Percentiles rank a stretch among this genome's conserved stretches.
Conservation (phyloP, 2,329 filamentous ascomycete genomes). For the Aureobasidium uvarum region DNA sequence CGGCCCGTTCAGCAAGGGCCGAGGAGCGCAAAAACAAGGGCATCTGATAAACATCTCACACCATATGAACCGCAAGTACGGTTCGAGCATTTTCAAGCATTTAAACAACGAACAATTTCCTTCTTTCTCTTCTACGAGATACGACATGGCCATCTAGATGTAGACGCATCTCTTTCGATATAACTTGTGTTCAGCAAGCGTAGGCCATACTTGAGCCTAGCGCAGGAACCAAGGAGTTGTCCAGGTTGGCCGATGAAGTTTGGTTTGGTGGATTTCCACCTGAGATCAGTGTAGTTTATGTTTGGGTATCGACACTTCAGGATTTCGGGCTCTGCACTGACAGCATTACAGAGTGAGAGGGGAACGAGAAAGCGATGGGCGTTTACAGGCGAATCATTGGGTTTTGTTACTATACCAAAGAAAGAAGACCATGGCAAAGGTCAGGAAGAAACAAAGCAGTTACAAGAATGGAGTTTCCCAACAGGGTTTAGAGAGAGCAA, state of each 20-base stretch:
- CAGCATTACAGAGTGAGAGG: constrained; percentile 13
- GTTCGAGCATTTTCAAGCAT: constrained; percentile 22
- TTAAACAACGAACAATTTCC: neutral
- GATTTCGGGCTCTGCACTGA: neutral
- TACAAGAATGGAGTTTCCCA: neutral
- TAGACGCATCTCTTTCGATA: constrained; percentile 5
- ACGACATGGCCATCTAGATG: constrained; percentile 12
- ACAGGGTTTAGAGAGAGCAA: neutral
- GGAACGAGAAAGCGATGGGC: constrained; percentile 3
- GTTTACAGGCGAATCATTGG: constrained; percentile 11
- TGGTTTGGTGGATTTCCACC: neutral
- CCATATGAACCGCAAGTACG: neutral
- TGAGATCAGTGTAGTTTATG: neutral
- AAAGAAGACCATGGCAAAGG: neutral
- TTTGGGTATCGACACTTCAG: neutral
- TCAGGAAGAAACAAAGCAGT: neutral
- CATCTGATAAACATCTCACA: constrained; percentile 29
- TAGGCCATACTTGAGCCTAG: neutral
- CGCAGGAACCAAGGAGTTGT: neutral
- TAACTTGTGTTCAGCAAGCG: neutral
- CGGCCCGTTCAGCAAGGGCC: constrained; percentile 78
- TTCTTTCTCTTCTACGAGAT: constrained; percentile 24
- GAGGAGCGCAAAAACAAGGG: constrained; percentile 64
- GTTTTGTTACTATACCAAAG: neutral
- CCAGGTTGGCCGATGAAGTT: neutral